Percentiles rank a stretch among this genome's conserved stretches.
These are phyloP conservation scores for Dryas drummondii DNA, from an alignment of 306 rosid species.

Conservation along the genomic window DNA sequence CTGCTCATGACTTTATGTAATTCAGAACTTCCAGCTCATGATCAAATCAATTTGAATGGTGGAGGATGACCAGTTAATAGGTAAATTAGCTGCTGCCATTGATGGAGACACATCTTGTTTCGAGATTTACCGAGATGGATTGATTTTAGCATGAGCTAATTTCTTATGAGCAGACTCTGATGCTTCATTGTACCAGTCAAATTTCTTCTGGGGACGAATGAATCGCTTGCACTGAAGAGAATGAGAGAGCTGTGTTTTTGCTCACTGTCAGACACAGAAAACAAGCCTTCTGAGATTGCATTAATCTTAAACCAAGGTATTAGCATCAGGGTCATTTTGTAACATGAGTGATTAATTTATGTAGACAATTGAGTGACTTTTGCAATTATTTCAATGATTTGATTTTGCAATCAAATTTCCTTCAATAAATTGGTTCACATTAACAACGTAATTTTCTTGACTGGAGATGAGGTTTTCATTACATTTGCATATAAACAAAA, in stretches of 20 bases:
- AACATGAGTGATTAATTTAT: too few relatives aligned
- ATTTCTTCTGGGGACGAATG: not conserved
- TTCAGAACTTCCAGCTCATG: not conserved
- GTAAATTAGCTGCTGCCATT: not conserved
- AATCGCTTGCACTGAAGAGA: not conserved
- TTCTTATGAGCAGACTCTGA: not conserved
- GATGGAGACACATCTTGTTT: not conserved
- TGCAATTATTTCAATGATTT: too few relatives aligned
- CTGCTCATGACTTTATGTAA: not conserved
- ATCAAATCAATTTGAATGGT: constrained; percentile 1
- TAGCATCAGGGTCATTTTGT: too few relatives aligned
- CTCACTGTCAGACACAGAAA: not conserved
- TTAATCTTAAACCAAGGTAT: too few relatives aligned
- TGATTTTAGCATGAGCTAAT: not conserved
- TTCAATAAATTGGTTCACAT: too few relatives aligned
- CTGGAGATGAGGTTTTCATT: too few relatives aligned
- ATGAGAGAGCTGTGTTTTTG: not conserved
- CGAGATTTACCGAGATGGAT: not conserved
- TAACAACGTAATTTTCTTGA: too few relatives aligned
- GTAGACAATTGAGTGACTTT: too few relatives aligned
- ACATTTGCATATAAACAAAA: too few relatives aligned
- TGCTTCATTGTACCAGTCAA: not conserved
- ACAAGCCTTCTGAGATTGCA: too few relatives aligned
- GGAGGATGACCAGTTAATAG: not conserved
- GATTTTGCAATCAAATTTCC: too few relatives aligned